Evolutionary conservation across 176 grass and related monocot species (phyloP).

Genomic region (Aegilops sharonensis): DNA sequence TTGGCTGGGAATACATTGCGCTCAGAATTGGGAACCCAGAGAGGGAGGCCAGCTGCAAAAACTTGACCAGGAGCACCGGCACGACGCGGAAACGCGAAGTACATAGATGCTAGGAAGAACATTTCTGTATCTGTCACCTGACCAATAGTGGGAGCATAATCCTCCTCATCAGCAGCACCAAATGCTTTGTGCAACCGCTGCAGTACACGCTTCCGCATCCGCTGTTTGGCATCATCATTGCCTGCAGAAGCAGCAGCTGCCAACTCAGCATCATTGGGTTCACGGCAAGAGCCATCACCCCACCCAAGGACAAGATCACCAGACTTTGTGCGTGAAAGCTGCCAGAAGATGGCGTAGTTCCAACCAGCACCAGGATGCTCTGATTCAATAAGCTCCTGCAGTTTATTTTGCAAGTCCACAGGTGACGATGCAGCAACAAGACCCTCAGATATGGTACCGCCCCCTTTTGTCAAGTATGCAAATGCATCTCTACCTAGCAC

Average conservation of each 20-base stretch:
- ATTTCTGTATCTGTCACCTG: slow-evolving; percentile 91
- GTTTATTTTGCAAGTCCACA: slow-evolving; percentile 75
- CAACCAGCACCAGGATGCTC: slow-evolving; percentile 57
- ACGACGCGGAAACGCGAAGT: slow-evolving; percentile 77
- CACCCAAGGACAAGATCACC: slow-evolving; percentile 89
- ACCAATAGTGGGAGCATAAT: slow-evolving; percentile 79
- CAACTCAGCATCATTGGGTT: slow-evolving; percentile 53
- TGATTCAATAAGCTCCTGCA: slow-evolving; percentile 82
- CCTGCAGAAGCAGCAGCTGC: slow-evolving; percentile 34
- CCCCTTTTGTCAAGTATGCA: slow-evolving; percentile 66
- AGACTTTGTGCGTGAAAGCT: slow-evolving; percentile 73
- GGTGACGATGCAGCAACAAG: slow-evolving; percentile 49
- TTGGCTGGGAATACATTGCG: slow-evolving; percentile 53
- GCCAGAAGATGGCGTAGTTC: slow-evolving; percentile 99
- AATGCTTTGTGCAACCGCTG: slow-evolving; percentile 70
- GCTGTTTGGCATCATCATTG: slow-evolving; percentile 49
- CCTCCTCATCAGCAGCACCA: slow-evolving; percentile 73
- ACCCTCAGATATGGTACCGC: slow-evolving; percentile 68
- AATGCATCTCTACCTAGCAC: slow-evolving; percentile 81
- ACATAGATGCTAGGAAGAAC: slow-evolving; percentile 96
- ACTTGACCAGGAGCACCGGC: slow-evolving; percentile 75
- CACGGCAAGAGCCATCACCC: slow-evolving; percentile 91
- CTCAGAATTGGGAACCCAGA: slow-evolving; percentile 67
- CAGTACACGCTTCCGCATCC: slow-evolving; percentile 61
- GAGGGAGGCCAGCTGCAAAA: slow-evolving; percentile 62